phyloP scores from a whole-genome alignment of 2,329 filamentous ascomycete genomes.

The Calonectria montana region DNA sequence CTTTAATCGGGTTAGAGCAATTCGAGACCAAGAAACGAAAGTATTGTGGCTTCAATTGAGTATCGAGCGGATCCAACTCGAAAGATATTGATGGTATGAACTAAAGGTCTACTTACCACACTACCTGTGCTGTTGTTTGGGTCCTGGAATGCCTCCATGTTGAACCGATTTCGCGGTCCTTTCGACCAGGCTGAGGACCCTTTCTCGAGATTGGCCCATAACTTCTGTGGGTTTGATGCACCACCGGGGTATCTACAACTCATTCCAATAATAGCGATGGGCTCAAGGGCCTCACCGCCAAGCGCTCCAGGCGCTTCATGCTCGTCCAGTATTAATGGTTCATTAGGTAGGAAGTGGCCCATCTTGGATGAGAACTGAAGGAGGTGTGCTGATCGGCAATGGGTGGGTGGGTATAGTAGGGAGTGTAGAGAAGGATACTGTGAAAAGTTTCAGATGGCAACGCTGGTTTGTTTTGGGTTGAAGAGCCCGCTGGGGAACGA shows the following conservation, averaged over 20 bases:
- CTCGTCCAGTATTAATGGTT: background rate
- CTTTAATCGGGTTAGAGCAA: background rate
- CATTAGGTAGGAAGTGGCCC: conserved; percentile 2
- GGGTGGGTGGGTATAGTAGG: background rate
- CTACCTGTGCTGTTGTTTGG: conserved; percentile 21
- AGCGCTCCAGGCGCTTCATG: conserved; percentile 2
- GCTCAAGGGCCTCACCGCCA: conserved; percentile 19
- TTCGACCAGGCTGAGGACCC: conserved; percentile 51
- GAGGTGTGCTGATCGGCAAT: background rate
- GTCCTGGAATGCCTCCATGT: conserved; percentile 53
- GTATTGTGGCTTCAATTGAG: background rate
- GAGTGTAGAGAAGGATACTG: background rate
- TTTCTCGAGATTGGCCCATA: conserved; percentile 35
- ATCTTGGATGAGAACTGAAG: background rate
- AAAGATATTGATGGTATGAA: background rate
- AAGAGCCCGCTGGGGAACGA: background rate
- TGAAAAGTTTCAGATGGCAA: background rate
- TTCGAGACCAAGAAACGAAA: background rate
- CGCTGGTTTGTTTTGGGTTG: conserved; percentile 1
- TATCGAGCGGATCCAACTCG: background rate
- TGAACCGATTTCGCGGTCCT: conserved; percentile 58
- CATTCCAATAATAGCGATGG: conserved; percentile 40
- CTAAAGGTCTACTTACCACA: conserved; percentile 6
- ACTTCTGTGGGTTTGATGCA: conserved; percentile 26
- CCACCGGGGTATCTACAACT: conserved; percentile 35